Evolutionary conservation across 2,329 filamentous ascomycete genomes (phyloP), one percentile per base, ranked within the genome.

Genomic region (Aureobasidium musti): DNA sequence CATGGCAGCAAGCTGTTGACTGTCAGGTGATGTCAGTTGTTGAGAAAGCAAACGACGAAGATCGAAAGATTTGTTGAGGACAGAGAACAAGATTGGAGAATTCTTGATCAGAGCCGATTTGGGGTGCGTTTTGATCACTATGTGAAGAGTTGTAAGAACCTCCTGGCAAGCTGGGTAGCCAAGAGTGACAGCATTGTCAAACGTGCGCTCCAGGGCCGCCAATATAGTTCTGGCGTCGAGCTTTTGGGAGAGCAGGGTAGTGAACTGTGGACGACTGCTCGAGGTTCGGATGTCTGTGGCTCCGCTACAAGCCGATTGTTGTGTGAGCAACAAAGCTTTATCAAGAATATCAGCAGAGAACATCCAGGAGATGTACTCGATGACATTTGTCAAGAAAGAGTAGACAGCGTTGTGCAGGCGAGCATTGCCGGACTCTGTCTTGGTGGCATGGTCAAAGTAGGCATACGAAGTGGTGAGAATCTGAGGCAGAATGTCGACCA

Each of bases 281-380:
- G 57, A 61, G 8, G 41, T 60, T 35, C 39, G 43, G n/a, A 64
- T 53, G 8, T 67, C 45, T 19, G 47, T 50, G 28, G 69, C 70
- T 26, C 60, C 60, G 14, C 69, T 65, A 21, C 81, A 82, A 4
- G 85, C 88, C 54, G 92, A 95, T 57, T 83, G 82, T 75, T 89
- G 90, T 5, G 91, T 93, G 13, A 91, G 83, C 17, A 83, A 79
- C 30, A 98, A 79, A 54, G 96, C 84, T 57, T 84, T 86, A 69
- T 91, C 87, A 13, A 98, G 78, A 71, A 94, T 89, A 5, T 85
- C 82, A 1, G 86, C 86, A 13, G 92, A 91, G 68, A 98, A 82
- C 87, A 98, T 96, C 79, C 91, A 97, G 0, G 94, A 92, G 30
- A 98, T 81, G 72, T 95, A 87, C 71, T 95, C 89, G 14, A 94